These are phyloP conservation scores for Fraxinus ornus DNA, from an alignment of 305 asterid genomes.

Conservation along the genomic window DNA sequence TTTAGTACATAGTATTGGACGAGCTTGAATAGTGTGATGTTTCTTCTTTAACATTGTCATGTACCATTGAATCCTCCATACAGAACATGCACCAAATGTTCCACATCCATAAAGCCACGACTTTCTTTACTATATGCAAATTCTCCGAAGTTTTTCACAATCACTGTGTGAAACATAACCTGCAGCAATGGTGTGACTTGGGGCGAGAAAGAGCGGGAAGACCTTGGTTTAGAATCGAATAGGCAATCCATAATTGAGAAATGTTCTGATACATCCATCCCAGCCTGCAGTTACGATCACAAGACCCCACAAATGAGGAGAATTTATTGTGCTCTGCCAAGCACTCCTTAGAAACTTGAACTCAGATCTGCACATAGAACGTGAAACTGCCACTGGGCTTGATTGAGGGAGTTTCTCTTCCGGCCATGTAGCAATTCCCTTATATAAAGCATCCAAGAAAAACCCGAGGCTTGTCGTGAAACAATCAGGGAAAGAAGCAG, in stretches of 20 bases:
- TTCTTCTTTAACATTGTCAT: neutral
- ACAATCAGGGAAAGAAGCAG: constrained; percentile 51
- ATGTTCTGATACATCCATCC: constrained; percentile 82
- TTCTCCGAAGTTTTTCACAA: neutral
- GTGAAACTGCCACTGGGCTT: constrained; percentile 28
- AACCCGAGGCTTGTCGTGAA: constrained; percentile 50
- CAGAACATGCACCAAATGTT: neutral
- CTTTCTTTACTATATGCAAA: neutral
- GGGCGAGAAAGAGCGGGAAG: neutral
- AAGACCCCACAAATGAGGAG: constrained; percentile 74
- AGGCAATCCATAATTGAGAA: constrained; percentile 73
- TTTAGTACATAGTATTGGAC: neutral
- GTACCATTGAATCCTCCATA: neutral
- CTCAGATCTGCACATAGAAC: constrained; percentile 43
- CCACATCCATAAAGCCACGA: neutral
- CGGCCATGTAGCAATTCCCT: constrained; percentile 67
- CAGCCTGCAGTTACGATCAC: constrained; percentile 77
- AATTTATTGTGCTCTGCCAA: constrained; percentile 50
- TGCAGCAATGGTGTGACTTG: neutral
- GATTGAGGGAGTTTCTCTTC: constrained; percentile 55
- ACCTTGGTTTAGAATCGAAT: constrained; percentile 43
- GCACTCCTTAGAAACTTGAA: constrained; percentile 64
- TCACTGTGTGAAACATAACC: neutral
- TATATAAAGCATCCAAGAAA: constrained; percentile 52
- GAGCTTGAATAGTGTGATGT: neutral